These are phyloP conservation scores for Botryotinia calthae DNA, from an alignment of 2,329 filamentous ascomycete genomes.

Conservation along the genomic window DNA sequence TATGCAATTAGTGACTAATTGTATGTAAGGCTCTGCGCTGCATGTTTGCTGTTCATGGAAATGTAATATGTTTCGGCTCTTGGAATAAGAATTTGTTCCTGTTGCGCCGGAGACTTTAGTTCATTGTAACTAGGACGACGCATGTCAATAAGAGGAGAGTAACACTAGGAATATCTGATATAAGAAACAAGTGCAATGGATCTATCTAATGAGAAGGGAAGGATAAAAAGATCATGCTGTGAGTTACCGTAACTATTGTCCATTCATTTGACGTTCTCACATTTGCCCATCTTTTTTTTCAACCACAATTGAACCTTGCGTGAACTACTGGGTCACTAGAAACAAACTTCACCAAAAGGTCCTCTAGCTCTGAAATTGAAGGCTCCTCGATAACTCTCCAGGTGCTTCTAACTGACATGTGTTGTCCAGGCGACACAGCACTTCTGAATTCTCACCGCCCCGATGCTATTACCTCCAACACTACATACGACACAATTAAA, in stretches of 20 bases:
- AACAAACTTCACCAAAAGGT: accelerated
- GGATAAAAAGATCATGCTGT: neutral
- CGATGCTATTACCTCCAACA: neutral
- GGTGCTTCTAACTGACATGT: neutral
- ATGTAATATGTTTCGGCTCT: neutral
- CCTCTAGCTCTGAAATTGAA: accelerated
- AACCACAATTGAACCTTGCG: too few species aligned
- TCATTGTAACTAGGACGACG: neutral
- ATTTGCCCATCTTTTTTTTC: neutral
- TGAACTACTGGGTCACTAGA: neutral
- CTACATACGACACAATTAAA: neutral
- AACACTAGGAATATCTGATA: neutral
- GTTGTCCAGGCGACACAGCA: neutral
- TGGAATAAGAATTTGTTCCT: neutral
- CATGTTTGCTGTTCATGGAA: neutral
- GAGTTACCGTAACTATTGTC: neutral
- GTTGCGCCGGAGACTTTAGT: neutral
- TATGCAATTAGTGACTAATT: too few species aligned
- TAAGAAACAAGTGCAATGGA: neutral
- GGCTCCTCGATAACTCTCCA: accelerated
- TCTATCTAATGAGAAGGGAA: neutral
- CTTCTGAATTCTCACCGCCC: neutral
- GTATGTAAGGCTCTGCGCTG: too few species aligned
- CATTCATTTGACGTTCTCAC: neutral
- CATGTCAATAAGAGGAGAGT: accelerated